These are phyloP conservation scores for Abelmoschus esculentus DNA, from an alignment of 345 rosid species.

Conservation along the genomic window DNA sequence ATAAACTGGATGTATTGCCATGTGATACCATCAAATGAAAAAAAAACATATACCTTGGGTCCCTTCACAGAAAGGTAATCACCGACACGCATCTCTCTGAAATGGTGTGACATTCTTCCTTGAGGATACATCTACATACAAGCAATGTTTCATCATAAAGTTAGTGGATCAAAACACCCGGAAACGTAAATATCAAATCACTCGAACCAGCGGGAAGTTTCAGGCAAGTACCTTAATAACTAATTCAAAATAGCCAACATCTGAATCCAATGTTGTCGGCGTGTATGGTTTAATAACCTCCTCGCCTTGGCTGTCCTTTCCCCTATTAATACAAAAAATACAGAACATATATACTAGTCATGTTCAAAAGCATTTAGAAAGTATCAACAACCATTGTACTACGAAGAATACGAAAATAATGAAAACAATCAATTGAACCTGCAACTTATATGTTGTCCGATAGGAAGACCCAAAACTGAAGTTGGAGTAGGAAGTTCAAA, in stretches of 20 bases:
- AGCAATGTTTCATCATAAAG: constrained; percentile 5
- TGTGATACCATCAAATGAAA: not conserved
- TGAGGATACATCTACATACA: constrained; percentile 81
- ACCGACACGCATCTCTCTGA: constrained; percentile 83
- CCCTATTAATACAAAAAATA: constrained; percentile 34
- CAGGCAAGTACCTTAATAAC: constrained; percentile 63
- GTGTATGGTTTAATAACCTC: constrained; percentile 93
- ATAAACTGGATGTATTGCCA: not conserved
- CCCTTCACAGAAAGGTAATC: constrained; percentile 86
- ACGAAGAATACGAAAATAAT: not conserved
- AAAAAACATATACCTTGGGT: constrained; percentile 61
- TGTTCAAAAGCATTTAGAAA: not conserved
- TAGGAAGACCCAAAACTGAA: constrained; percentile 86
- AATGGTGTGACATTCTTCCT: constrained; percentile 99
- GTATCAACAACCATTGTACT: not conserved
- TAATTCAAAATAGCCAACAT: constrained; percentile 72
- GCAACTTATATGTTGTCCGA: constrained; percentile 98
- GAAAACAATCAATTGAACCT: constrained; percentile 34
- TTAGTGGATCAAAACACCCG: not conserved
- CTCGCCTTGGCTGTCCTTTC: constrained; percentile 73
- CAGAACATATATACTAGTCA: not conserved
- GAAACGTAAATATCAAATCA: not conserved
- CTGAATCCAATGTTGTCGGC: constrained; percentile 93
- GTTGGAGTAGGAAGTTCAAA: constrained; percentile 70
- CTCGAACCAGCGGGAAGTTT: constrained; percentile 9